A percentile compares a stretch with the other conserved stretches of the same genome.
phyloP scores from a whole-genome alignment of 768 basidiomycete species.

The Vararia minispora region DNA sequence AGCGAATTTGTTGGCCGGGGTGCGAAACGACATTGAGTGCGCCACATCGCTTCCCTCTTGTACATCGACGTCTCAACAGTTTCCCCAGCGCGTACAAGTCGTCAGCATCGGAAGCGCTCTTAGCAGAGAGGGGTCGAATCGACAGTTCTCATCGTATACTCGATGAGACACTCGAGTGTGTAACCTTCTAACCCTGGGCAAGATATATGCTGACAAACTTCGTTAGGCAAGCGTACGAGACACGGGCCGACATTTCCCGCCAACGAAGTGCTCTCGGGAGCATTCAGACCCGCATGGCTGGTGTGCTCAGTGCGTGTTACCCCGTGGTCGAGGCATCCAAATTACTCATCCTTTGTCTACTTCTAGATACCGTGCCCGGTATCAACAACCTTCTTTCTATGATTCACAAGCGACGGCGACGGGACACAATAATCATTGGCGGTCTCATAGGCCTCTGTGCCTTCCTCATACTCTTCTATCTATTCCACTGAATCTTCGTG shows the following conservation, averaged over 20 bases:
- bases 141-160: slow-evolving; percentile 94
- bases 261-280: slow-evolving; percentile 67
- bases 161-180: slow-evolving; percentile 81
- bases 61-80: neutral
- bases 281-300: slow-evolving; percentile 77
- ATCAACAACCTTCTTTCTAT: slow-evolving; percentile 83
- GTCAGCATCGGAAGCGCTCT: slow-evolving; percentile 73
- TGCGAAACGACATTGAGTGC: slow-evolving; percentile 93
- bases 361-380: slow-evolving; percentile 79
- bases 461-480: slow-evolving; percentile 46
- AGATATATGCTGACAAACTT: slow-evolving; percentile 3
- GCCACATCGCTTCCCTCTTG: slow-evolving; percentile 16
- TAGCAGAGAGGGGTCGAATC: slow-evolving; percentile 81
- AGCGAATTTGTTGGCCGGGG: slow-evolving; percentile 79
- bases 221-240: slow-evolving; percentile 90
- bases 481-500: slow-evolving; percentile 18
- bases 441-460: slow-evolving; percentile 79
- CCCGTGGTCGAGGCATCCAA: neutral
- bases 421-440: slow-evolving; percentile 86
- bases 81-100: slow-evolving; percentile 76
- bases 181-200: slow-evolving; percentile 3
- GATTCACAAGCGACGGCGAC: slow-evolving; percentile 84
- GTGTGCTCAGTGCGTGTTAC: slow-evolving; percentile 60
- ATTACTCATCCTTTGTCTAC: neutral
- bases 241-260: slow-evolving; percentile 80